Evolutionary conservation across 1,284 basidiomycete genomes (phyloP).

Genomic region (Ganoderma sp.): DNA sequence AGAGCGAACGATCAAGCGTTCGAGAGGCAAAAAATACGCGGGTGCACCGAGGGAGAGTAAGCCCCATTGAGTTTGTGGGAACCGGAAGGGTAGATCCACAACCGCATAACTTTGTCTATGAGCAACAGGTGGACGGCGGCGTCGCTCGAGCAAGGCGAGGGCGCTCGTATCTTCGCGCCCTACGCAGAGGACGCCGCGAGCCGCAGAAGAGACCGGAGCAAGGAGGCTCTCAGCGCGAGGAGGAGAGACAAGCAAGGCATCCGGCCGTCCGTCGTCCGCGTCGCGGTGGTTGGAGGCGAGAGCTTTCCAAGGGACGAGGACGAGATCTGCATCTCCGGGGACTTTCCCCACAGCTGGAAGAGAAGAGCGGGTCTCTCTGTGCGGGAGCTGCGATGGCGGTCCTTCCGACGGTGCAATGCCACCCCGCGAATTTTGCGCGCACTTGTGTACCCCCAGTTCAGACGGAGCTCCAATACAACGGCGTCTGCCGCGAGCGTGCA

Average conservation of each 20-base stretch:
- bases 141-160: conserved; percentile 36
- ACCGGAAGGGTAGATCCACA: conserved; percentile 46
- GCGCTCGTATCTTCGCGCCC: conserved; percentile 80
- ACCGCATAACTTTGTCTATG: conserved; percentile 89
- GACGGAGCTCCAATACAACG: conserved; percentile 3
- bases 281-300: no score
- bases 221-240: conserved; percentile 38
- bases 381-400: no score
- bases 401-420: conserved; percentile 49
- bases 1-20: conserved; percentile 39
- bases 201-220: conserved; percentile 63
- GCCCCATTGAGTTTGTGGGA: conserved; percentile 84
- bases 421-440: not conserved
- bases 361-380: no score
- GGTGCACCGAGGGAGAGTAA: conserved; percentile 75
- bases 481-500: not conserved
- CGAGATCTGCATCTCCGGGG: no score
- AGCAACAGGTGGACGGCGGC: conserved; percentile 67
- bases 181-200: conserved; percentile 42
- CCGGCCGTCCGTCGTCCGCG: no score
- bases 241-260: conserved; percentile 35
- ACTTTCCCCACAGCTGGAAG: no score
- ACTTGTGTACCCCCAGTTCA: not conserved
- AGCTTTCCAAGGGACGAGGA: no score
- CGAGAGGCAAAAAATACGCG: conserved; percentile 54